Evolutionary conservation across 345 rosid species (phyloP).

Genomic region (Angophora floribunda): DNA sequence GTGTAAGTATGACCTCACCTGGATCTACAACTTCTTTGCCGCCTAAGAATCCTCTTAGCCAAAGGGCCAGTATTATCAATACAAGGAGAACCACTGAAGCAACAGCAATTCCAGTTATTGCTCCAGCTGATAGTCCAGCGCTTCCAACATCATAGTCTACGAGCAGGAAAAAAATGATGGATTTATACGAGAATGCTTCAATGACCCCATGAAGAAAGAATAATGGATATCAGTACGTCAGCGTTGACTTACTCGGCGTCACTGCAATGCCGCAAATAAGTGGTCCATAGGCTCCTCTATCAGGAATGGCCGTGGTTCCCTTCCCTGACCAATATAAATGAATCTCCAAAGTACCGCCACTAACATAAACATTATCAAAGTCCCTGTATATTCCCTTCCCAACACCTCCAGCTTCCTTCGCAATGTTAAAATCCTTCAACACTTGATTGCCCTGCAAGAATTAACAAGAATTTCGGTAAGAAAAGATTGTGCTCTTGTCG

Average conservation of each 20-base stretch:
- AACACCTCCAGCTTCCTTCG: constrained; percentile 63
- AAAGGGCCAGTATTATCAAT: constrained; percentile 26
- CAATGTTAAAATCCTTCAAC: constrained; percentile 48
- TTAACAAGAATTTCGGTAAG: not conserved
- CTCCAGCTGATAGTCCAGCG: constrained; percentile 51
- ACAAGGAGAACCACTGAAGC: constrained; percentile 26
- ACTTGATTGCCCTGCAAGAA: constrained; percentile 42
- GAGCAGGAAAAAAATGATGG: not conserved
- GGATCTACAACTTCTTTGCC: constrained; percentile 38
- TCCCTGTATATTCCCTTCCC: constrained; percentile 14
- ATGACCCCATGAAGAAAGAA: not conserved
- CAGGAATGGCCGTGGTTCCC: constrained; percentile 70
- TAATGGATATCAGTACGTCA: not conserved
- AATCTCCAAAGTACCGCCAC: constrained; percentile 64
- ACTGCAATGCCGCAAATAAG: constrained; percentile 74
- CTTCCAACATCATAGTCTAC: constrained; percentile 60
- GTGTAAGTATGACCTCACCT: constrained; percentile 18
- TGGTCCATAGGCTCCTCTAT: constrained; percentile 69
- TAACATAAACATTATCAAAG: constrained; percentile 27
- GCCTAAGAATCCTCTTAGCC: constrained; percentile 44
- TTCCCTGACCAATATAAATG: constrained; percentile 78
- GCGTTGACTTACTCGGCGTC: constrained; percentile 56
- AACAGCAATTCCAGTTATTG: constrained; percentile 53
- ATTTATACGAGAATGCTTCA: not conserved
- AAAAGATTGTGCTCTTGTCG: not conserved